phyloP scores from a whole-genome alignment of 495 filamentous ascomycete species.

The Penicillium canariense region DNA sequence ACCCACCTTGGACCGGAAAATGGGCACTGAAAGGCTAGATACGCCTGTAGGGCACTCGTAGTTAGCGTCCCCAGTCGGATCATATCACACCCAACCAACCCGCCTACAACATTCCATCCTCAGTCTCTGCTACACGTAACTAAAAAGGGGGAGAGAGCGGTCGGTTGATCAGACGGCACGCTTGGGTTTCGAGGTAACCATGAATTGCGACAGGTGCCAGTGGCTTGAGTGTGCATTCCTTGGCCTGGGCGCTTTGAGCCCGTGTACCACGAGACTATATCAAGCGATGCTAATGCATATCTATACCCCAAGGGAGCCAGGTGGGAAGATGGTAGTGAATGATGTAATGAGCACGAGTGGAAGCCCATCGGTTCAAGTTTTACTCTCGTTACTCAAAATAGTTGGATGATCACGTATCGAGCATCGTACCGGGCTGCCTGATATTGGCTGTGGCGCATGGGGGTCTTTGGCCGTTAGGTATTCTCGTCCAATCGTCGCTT shows the following conservation, averaged over 20 bases:
- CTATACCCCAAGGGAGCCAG: not conserved
- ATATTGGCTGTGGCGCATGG: not conserved
- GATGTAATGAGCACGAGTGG: not conserved
- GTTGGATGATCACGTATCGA: not conserved
- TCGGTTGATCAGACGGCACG: no score
- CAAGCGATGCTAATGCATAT: not conserved
- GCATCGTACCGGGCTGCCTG: not conserved
- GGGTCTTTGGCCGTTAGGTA: not conserved
- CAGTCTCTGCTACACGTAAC: not conserved
- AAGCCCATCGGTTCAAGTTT: no score
- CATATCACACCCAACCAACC: not conserved
- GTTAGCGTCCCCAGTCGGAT: no score
- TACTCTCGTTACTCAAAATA: no score
- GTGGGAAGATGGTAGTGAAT: not conserved
- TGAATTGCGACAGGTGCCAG: not conserved
- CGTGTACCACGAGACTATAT: not conserved
- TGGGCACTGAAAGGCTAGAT: no score
- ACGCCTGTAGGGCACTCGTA: no score
- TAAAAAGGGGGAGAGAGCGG: no score
- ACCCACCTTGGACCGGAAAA: no score
- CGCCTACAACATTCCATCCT: not conserved
- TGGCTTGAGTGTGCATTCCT: not conserved
- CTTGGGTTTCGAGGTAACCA: not conserved
- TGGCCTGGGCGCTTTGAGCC: no score
- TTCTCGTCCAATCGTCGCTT: not conserved